Evolutionary conservation across 352 stramenopile species (phyloP).

Genomic region (Phytophthora palmivora): DNA sequence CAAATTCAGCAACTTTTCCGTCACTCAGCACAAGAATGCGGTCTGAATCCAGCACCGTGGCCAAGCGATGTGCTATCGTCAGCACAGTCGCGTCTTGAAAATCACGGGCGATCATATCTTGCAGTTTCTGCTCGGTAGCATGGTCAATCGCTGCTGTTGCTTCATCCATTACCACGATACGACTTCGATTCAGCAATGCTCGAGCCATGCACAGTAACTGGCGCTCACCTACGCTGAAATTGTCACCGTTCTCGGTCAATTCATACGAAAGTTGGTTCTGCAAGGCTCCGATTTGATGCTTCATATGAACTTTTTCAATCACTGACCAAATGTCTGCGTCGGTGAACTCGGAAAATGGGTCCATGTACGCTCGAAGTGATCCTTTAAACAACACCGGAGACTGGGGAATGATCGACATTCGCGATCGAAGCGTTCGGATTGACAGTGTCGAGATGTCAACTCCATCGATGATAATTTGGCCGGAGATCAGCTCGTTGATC

Average conservation of each 20-base stretch:
- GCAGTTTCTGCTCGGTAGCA: constrained; percentile 64
- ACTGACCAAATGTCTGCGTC: constrained; percentile 75
- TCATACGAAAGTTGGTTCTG: constrained; percentile 28
- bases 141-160: constrained; percentile 81
- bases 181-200: constrained; percentile 82
- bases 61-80: too few relatives aligned
- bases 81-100: too few relatives aligned
- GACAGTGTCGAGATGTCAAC: constrained; percentile 45
- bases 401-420: constrained; percentile 68
- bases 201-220: constrained; percentile 94
- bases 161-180: constrained; percentile 95
- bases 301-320: constrained; percentile 71
- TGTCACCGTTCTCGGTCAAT: constrained; percentile 5
- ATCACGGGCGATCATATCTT: constrained; percentile 40
- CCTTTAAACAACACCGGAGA: constrained; percentile 93
- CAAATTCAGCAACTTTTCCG: too few relatives aligned
- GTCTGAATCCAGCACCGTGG: too few relatives aligned
- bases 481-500: constrained; percentile 78
- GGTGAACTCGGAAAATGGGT: constrained; percentile 82
- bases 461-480: constrained; percentile 47
- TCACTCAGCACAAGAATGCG: too few relatives aligned
- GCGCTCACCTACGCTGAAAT: too few relatives aligned
- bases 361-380: constrained; percentile 84
- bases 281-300: constrained; percentile 26
- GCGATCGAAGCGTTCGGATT: constrained; percentile 32